Evolutionary conservation across 495 filamentous ascomycete genomes (phyloP), one percentile per base, ranked within the genome.

Genomic region (Hyaloscypha variabilis): DNA sequence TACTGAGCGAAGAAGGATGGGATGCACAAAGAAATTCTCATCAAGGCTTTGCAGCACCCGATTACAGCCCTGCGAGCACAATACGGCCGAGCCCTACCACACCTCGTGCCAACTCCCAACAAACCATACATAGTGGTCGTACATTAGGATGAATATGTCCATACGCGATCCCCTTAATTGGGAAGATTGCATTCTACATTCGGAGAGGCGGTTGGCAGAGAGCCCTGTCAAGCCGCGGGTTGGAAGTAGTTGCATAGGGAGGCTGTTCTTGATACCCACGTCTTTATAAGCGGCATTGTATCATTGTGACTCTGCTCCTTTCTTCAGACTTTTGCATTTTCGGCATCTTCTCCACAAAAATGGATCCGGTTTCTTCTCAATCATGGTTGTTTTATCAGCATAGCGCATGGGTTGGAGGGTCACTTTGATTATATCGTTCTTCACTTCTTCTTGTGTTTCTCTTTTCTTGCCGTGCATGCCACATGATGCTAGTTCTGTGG

Each of bases 1-100:
- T 92, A 6, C 82, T 98, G 53, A 88, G 88, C 63, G 95, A 97
- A 67, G 90, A 92, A 71, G 81, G 83, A n/a, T 84, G 83, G 82
- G 81, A 84, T 68, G 58, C 55, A 23, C 69, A 71, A 26, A 71
- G 68, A 58, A 67, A 63, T 36, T 26, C 58, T 19, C 60, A 60
- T n/a, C 64, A 66, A 63, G 25, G 46, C 10, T 69, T 66, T 65
- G 51, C 19, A 51, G 64, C 55, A 1, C 57, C 52, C 6, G 78
- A 81, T 58, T 83, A 80, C 61, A 75, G 75, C 51, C 69, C 78
- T 42, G 46, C 78, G 6, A 64, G 49, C 55, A 62, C 67, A 8
- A 68, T 70, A 77, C 77, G 76, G 64, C 73, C 80, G 28, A 76
- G 76, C 60, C 70, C 78, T 31, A 74, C 74, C 49, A 77, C 65